Conservation (phyloP, 2,329 filamentous ascomycete species). For the Fonsecaea pedrosoi region DNA sequence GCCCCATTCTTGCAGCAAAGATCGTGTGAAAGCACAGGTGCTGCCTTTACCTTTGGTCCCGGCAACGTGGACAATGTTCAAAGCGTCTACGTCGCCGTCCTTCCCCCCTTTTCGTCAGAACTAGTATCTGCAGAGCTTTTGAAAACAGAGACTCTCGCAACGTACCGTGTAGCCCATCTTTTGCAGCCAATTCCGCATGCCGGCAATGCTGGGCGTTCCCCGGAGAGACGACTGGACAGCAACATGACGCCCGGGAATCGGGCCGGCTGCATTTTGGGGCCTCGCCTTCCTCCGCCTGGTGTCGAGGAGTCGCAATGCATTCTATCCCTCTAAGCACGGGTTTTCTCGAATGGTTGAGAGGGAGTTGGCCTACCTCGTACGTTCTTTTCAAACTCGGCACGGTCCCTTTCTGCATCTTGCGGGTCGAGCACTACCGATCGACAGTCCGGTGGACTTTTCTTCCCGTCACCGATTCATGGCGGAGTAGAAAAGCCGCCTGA, state of each 20-base stretch:
- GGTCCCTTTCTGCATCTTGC: not conserved
- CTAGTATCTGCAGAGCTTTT: not conserved
- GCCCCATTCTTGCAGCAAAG: constrained; percentile 70
- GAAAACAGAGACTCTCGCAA: not conserved
- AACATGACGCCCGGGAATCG: not conserved
- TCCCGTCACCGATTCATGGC: not conserved
- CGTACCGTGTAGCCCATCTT: constrained; percentile 20
- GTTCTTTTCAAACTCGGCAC: not conserved
- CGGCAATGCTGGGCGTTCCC: constrained; percentile 13
- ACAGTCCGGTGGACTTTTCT: not conserved
- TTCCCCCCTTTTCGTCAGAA: not conserved
- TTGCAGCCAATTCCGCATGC: constrained; percentile 15
- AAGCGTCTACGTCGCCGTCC: constrained; percentile 11
- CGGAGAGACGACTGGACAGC: not conserved
- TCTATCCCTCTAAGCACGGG: not conserved
- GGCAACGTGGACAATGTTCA: constrained; percentile 77
- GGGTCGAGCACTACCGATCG: not conserved
- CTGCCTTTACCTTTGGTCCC: constrained; percentile 95
- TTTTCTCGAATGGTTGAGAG: not conserved
- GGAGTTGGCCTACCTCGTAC: not conserved
- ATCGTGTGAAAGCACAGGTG: constrained; percentile 80
- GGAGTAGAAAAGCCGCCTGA: not conserved
- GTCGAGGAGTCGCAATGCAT: not conserved
- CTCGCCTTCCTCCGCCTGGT: not conserved
- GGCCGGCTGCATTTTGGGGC: not conserved